A percentile compares a stretch with the other conserved stretches of the same genome.
Evolutionary conservation across 164 flowering plant species (phyloP).

Genomic region (Vitis amurensis): DNA sequence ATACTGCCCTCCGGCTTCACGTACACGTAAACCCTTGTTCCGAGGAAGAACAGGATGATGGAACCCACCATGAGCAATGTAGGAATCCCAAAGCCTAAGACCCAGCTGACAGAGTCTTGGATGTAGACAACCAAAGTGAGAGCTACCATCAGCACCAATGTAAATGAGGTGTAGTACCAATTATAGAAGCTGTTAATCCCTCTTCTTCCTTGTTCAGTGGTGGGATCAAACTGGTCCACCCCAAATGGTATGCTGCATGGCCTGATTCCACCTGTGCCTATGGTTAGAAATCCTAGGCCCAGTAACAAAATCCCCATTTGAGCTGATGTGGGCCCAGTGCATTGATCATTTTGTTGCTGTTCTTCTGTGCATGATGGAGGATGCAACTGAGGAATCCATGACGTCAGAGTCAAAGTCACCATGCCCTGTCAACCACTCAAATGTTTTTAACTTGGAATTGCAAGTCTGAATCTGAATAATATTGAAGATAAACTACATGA

Average conservation of each 20-base stretch:
- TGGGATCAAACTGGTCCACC: constrained; percentile 74
- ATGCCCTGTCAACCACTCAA: constrained; percentile 51
- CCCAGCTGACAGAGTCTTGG: constrained; percentile 74
- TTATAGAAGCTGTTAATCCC: constrained; percentile 83
- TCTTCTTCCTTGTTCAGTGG: constrained; percentile 61
- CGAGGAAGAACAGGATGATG: constrained; percentile 57
- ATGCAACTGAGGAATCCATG: constrained; percentile 45
- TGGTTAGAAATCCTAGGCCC: constrained; percentile 40
- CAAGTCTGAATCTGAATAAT: too few relatives aligned
- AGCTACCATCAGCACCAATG: constrained; percentile 53
- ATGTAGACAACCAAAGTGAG: constrained; percentile 70
- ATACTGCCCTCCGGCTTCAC: constrained; percentile 72
- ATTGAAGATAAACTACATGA: too few relatives aligned
- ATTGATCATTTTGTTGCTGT: constrained; percentile 15
- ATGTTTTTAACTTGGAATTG: not conserved
- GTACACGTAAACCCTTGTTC: constrained; percentile 54
- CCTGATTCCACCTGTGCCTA: constrained; percentile 75
- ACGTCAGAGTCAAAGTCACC: constrained; percentile 51
- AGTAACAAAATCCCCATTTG: constrained; percentile 47
- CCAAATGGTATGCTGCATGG: constrained; percentile 90
- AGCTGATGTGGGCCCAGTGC: constrained; percentile 31
- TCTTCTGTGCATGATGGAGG: constrained; percentile 47
- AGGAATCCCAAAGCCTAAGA: constrained; percentile 65
- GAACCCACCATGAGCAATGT: constrained; percentile 58
- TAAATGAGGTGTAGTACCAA: constrained; percentile 84